Evolutionary conservation across 2,329 filamentous ascomycete species (phyloP), one percentile per base, ranked within the genome.

Genomic region (Fusarium kyushuense): DNA sequence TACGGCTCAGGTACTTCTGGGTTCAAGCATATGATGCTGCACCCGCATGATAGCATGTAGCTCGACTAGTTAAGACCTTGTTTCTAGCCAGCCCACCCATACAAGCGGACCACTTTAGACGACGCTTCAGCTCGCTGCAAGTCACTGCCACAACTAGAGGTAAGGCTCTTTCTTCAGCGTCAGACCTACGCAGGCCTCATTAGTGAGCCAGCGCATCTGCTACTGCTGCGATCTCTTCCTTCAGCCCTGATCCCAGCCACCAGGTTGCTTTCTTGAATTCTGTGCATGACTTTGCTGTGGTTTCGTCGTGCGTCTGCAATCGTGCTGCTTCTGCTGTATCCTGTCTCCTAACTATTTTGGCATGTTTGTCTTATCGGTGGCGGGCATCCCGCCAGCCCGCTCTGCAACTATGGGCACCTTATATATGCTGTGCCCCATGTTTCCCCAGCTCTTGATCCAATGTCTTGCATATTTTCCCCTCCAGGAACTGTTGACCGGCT

Each of bases 381-480:
- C 40, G 38, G 43, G 27, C 43, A 48, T 17, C 19, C 41, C 36
- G 35, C 41, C 62, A 58, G 55, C 40, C 54, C 25, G n/a, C 52
- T 36, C 32, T 23, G 27, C 25, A 10, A 49, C 23, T 41, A 48
- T 65, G 54, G 49, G 40, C 32, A 54, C 36, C 46, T 51, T 54
- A 41, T 45, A 42, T 38, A 54, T 65, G 59, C 62, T 61, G 58
- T 63, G 59, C 66, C 63, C 60, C 63, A 53, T 61, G 54, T 51
- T 58, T 61, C 67, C 56, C 58, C 58, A 58, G 54, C 52, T 51
- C 55, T 63, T 41, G 63, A 48, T 67, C 63, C 66, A 73, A 72
- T 73, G 59, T 70, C 66, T 63, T 69, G 66, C 69, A 55, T 70
- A 54, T 56, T 51, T 66, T 73, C 60, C 71, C 71, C 71, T 64